Evolutionary conservation across 371 early-diverging fungal species (phyloP).

Genomic region (Mycotypha africana): DNA sequence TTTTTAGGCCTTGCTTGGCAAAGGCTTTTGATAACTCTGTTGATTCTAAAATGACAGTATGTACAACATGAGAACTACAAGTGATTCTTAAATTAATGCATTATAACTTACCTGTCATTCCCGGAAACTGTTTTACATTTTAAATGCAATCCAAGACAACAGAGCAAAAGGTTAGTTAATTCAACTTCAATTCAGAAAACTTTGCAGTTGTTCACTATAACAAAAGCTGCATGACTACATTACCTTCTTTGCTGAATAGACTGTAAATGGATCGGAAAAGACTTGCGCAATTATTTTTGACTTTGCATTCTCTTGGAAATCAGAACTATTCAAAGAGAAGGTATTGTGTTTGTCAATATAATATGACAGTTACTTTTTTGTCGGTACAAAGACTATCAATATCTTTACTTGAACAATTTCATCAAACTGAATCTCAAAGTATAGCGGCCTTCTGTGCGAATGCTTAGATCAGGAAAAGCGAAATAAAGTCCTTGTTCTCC

Average conservation of each 20-base stretch:
- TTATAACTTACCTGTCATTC: constrained; percentile 53
- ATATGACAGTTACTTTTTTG: background rate
- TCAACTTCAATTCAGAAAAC: too few species aligned
- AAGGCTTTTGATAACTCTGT: constrained; percentile 83
- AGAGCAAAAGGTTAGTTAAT: constrained; percentile 1
- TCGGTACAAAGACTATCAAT: background rate
- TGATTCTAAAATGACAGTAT: constrained; percentile 76
- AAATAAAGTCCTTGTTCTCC: constrained; percentile 81
- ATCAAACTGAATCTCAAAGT: constrained; percentile 68
- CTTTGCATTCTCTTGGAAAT: constrained; percentile 46
- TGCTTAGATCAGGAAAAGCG: constrained; percentile 87
- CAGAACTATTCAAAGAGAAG: constrained; percentile 34
- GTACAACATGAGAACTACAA: too few species aligned
- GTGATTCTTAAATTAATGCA: too few species aligned
- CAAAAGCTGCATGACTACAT: too few species aligned
- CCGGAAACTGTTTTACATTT: too few species aligned
- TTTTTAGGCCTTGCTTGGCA: constrained; percentile 91
- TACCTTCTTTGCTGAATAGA: constrained; percentile 57
- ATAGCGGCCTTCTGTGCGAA: constrained; percentile 85
- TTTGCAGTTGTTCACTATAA: too few species aligned
- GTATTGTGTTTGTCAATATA: background rate
- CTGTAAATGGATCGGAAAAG: constrained; percentile 53
- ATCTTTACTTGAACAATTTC: constrained; percentile 36
- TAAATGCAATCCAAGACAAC: too few species aligned
- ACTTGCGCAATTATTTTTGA: constrained; percentile 55